Evolutionary conservation across 2,329 filamentous ascomycete genomes (phyloP).

Genomic region (Colletotrichum lini): DNA sequence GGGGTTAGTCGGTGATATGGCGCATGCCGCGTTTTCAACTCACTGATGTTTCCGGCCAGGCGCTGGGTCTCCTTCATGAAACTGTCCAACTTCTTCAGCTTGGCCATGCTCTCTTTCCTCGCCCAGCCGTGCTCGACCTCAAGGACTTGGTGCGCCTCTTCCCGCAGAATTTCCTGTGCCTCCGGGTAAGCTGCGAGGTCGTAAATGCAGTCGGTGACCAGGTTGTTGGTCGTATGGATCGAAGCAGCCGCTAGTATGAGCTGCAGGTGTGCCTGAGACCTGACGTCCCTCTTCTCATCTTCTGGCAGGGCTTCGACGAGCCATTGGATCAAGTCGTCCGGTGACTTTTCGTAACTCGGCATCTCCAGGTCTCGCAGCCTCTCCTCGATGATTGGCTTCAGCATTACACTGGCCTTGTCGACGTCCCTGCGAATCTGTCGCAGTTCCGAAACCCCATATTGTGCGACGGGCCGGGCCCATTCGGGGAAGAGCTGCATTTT

Average conservation of each 20-base stretch:
- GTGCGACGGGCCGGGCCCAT: conserved; percentile 63
- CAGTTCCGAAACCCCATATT: conserved; percentile 63
- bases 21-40: conserved; percentile 38
- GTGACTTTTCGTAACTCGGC: conserved; percentile 52
- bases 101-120: conserved; percentile 59
- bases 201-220: conserved; percentile 64
- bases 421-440: conserved; percentile 61
- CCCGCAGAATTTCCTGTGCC: conserved; percentile 62
- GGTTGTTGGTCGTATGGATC: conserved; percentile 62
- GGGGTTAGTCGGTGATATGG: conserved; percentile 40
- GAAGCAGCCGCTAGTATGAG: conserved; percentile 61
- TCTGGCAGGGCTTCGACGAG: conserved; percentile 58
- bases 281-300: conserved; percentile 55
- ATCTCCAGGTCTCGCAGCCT: conserved; percentile 58
- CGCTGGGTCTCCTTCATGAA: conserved; percentile 63
- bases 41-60: conserved; percentile 59
- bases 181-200: conserved; percentile 65
- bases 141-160: conserved; percentile 62
- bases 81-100: conserved; percentile 63
- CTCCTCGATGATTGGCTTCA: conserved; percentile 63
- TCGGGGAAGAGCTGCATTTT: conserved; percentile 67
- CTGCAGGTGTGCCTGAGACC: conserved; percentile 58
- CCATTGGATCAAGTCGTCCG: conserved; percentile 62
- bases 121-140: conserved; percentile 58
- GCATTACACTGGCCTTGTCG: conserved; percentile 57